Base-by-base conservation (phyloP, 345 rosid species). In the Geranium brycei region DNA sequence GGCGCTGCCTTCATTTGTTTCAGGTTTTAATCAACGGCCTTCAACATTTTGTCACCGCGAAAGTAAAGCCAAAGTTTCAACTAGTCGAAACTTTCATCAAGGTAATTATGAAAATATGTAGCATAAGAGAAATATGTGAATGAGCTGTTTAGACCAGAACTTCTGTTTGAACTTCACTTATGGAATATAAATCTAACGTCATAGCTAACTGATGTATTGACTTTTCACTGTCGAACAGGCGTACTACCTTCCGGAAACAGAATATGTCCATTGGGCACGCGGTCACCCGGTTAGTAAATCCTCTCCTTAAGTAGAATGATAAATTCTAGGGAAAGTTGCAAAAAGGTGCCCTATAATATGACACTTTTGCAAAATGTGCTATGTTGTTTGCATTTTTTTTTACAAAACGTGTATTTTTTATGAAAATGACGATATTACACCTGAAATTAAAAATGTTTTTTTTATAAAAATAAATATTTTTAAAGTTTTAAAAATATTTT, bases 191-290 rank as follows among this genome's bases (percentile, higher is more conserved):
- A 12, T 16, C 19, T 16, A 31, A 19, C 10, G 4, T 61, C 15
- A 18, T 65, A 47, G 58, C 60, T 61, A 67, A 67, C 53, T 16
- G n/a, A 51, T 1, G 0, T 58, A 51, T 7, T 61, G 15, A 40
- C 17, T 58, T n/a, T 61, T 12, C 16, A 28, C 65, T 58, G 35
- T 66, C 16, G 19, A 65, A 68, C 87, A 95, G 99, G 97, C 90
- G 40, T 91, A 84, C 80, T 91, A 95, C 77, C 88, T 95, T 18
- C 97, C 99, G 0, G 96, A 90, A 73, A 95, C 97, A 1, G 99
- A 95, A 77, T 91, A 78, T 57, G 91, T 91, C 18, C 97, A 95
- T 73, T 91, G 96, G 97, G 89, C 96, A 23, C 89, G 93, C 8
- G 84, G 79, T 77, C 99, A 88, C 64, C 95, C 97, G 53, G 99